Base-by-base conservation (phyloP, 495 filamentous ascomycete species). In the Ramalina peruviana region DNA sequence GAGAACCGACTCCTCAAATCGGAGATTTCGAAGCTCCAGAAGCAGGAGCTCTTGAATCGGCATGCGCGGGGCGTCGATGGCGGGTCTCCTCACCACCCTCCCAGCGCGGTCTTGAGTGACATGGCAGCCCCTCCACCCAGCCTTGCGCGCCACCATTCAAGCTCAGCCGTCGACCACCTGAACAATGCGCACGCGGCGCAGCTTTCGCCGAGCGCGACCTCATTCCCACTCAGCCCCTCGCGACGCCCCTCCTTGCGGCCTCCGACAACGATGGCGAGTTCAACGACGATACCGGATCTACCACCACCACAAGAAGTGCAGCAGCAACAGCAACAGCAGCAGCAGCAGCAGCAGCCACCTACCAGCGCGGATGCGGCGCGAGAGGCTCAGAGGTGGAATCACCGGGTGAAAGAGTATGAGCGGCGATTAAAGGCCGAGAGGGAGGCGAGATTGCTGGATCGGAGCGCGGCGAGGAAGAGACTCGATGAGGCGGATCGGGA, bases 351-450 rank as follows among this genome's bases (percentile, higher is more conserved):
- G 26, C 0, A 60, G 65, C 20, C 64, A 67, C 10, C 67, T 66
- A 13, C 64, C 30, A 33, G 30, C 9, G 30, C 30, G 36, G 19
- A 46, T 40, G 55, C 68, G 37, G 54, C 65, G 13, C 64, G 60
- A 6, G 62, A 59, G 33, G 54, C 65, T 2, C 65, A 64, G 43
- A 57, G 66, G 58, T 97, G 86, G 86, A 80, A 88, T 56, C 75
- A 93, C 41, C 70, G 93, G 17, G 67, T 98, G 16, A 75, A 83
- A 46, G 88, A 96, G 55, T 64, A 97, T 39, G 93, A 98, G 72
- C 76, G 81, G 59, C 76, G 89, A 55, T 71, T 98, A 25, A 94
- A 95, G 58, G 80, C 81, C 17, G 92, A 98, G 64, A 68, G 92
- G 10, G 92, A 96, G 62, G 89, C 79, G n/a, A 70, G 93, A 36